A percentile compares a stretch with the other conserved stretches of the same genome.
Conservation (phyloP, 2,329 filamentous ascomycete genomes). For the Periglandula ipomoeae region DNA sequence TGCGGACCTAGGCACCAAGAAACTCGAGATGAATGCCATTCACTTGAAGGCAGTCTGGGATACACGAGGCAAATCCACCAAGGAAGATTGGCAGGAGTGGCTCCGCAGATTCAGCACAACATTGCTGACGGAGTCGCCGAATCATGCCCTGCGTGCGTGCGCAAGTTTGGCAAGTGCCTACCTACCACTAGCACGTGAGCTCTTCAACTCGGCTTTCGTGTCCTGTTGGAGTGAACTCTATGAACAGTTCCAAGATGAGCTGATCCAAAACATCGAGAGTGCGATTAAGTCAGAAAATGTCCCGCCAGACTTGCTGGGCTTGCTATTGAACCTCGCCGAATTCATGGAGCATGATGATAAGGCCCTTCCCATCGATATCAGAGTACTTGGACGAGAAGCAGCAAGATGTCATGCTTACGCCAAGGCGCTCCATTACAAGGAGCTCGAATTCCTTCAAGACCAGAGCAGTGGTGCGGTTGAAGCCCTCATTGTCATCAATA, state of each 20-base stretch:
- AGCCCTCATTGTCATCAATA: constrained; percentile 97
- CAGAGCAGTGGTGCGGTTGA: constrained; percentile 94
- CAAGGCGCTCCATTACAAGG: constrained; percentile 97
- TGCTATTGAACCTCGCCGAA: constrained; percentile 90
- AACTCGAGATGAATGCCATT: constrained; percentile 93
- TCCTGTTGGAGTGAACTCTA: constrained; percentile 98
- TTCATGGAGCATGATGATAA: constrained; percentile 99
- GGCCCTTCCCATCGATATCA: constrained; percentile 92
- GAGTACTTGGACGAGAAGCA: constrained; percentile 87
- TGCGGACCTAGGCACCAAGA: constrained; percentile 81
- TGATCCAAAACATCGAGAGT: constrained; percentile 90
- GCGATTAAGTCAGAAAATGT: constrained; percentile 94
- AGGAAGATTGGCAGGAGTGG: constrained; percentile 99
- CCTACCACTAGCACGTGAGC: constrained; percentile 77
- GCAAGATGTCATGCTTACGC: constrained; percentile 96
- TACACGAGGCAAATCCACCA: constrained; percentile 89
- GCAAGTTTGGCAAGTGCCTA: constrained; percentile 87
- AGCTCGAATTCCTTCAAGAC: constrained; percentile 95
- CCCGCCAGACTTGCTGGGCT: constrained; percentile 87
- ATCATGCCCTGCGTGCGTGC: constrained; percentile 88
- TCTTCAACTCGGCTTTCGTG: constrained; percentile 98
- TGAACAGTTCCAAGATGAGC: constrained; percentile 91
- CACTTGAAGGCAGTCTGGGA: constrained; percentile 98
- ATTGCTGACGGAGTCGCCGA: constrained; percentile 87
- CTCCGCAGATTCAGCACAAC: constrained; percentile 94